Evolutionary conservation across 306 rosid genomes (phyloP), one percentile per base, ranked within the genome.

Genomic region (Luffa aegyptiaca): DNA sequence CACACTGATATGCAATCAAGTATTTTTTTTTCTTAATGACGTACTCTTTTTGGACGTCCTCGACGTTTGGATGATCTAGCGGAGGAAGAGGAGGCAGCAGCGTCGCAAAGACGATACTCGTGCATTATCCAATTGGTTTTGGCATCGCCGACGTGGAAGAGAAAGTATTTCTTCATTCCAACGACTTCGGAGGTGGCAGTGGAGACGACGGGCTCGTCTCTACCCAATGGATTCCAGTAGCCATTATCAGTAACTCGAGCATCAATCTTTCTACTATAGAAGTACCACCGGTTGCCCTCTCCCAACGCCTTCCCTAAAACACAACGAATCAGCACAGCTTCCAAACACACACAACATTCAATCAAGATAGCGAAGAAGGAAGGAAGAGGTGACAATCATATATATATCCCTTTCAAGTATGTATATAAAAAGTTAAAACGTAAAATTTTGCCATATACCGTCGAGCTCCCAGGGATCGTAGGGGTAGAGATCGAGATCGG

Each of bases 41-140:
- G 84, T 56, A 89, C 98, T 74, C 83, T 57, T 86, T 93, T 89
- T 5, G 88, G 83, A 14, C 84, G 87, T 53, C 84, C 49, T 82
- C 88, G 90, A 84, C 90, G 87, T 82, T 76, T 88, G 76, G 97
- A 93, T 35, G 96, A 85, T 83, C 83, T 45, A 53, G 80, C 10
- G n/a, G 55, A 12, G 41, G 77, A 48, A 45, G 87, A 46, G 5
- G 88, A 79, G 26, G 90, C 65, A 33, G 82, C 69, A 26, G 84
- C 82, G 65, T 90, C 93, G 11, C 85, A 52, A 31, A 94, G 88
- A 77, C 90, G 89, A 84, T 86, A 94, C 83, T 94, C 97, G 63
- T 94, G 97, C 98, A 94, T 92, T 81, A 83, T 84, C 98, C 98
- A 94, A 75, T 88, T 90, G 48, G 98, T 94, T 88, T 84, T 90